These are phyloP conservation scores for Vitis riparia DNA, from an alignment of 164 flowering plant species.

Conservation along the genomic window DNA sequence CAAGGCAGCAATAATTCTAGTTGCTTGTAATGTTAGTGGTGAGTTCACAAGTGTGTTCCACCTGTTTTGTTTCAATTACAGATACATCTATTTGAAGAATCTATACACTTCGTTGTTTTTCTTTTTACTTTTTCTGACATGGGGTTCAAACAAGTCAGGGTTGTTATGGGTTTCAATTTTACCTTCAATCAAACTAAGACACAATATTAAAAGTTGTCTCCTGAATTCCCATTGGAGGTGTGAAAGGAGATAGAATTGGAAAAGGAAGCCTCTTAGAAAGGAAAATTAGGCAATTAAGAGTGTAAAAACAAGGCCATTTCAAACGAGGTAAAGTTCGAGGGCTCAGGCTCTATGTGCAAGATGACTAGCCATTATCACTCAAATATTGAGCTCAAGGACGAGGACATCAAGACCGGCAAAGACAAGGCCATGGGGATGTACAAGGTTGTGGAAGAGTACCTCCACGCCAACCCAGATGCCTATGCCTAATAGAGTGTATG, in stretches of 20 bases:
- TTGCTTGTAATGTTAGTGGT: slow-evolving; percentile 36
- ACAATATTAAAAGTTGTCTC: too few relatives aligned
- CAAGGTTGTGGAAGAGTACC: slow-evolving; percentile 7
- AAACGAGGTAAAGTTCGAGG: slow-evolving; percentile 13
- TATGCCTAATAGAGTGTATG: not conserved
- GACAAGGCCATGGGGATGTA: not conserved
- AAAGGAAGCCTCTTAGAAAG: too few relatives aligned
- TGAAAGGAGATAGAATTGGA: too few relatives aligned
- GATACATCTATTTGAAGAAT: too few relatives aligned
- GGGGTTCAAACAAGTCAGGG: too few relatives aligned
- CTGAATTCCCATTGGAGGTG: too few relatives aligned
- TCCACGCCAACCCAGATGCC: not conserved
- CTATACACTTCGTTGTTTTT: too few relatives aligned
- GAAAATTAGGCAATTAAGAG: too few relatives aligned
- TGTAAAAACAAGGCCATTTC: slow-evolving; percentile 13
- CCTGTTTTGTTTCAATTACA: too few relatives aligned
- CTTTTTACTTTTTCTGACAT: too few relatives aligned
- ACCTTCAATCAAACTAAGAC: too few relatives aligned
- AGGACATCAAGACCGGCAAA: slow-evolving; percentile 10
- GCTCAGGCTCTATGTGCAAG: slow-evolving; percentile 12
- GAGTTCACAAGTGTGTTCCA: not conserved
- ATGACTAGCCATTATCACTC: slow-evolving; percentile 8
- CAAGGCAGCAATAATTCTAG: slow-evolving; percentile 49
- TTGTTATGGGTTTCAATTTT: too few relatives aligned
- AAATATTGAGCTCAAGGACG: slow-evolving; percentile 6